phyloP scores from a whole-genome alignment of 208 protist genomes.

The Leishmania braziliensis region DNA sequence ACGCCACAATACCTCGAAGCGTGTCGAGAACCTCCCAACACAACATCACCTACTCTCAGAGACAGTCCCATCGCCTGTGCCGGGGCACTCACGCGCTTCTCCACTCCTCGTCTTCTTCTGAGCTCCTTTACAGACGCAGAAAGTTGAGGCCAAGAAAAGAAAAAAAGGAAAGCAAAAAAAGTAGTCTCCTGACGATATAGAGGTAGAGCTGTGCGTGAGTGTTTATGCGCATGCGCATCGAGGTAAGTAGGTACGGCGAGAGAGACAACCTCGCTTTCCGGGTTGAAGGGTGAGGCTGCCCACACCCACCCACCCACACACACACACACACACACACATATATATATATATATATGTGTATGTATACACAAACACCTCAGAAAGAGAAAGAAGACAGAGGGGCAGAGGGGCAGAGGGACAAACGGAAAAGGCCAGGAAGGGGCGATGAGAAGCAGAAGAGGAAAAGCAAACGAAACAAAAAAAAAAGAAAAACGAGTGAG shows the following conservation, averaged over 20 bases:
- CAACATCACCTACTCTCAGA: neutral
- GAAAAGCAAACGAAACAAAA: slow-evolving; percentile 2
- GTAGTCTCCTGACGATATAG: neutral
- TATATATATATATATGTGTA: neutral
- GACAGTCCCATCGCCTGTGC: neutral
- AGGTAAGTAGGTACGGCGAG: neutral
- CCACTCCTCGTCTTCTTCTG: neutral
- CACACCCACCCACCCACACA: neutral
- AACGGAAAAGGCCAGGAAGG: neutral
- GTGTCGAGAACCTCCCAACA: neutral
- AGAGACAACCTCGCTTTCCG: neutral
- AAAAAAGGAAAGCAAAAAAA: too few species aligned
- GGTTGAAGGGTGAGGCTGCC: neutral
- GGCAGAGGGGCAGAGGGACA: neutral
- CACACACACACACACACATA: neutral
- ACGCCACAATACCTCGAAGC: neutral
- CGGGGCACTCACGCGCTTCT: neutral
- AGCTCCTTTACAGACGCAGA: neutral
- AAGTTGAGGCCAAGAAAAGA: neutral
- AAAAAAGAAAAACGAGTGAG: neutral
- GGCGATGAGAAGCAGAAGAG: neutral
- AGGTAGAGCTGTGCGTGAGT: neutral
- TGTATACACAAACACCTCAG: neutral
- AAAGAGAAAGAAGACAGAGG: neutral
- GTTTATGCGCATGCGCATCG: neutral